Percentiles rank a stretch among this genome's conserved stretches.
Conservation (phyloP, 2,329 filamentous ascomycete genomes). For the Colletotrichum incanum region DNA sequence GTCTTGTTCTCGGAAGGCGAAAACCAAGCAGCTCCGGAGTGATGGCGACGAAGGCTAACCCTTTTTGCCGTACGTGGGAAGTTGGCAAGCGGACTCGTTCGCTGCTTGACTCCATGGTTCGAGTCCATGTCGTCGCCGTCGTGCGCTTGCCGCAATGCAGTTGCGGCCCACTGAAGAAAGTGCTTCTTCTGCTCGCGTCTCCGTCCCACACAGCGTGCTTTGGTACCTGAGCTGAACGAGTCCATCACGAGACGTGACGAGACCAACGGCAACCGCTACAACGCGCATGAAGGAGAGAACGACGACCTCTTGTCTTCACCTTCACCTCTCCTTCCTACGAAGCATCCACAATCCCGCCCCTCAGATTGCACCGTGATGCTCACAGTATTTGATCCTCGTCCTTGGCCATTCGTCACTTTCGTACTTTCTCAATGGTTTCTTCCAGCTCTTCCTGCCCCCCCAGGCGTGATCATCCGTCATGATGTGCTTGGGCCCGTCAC, state of each 20-base stretch:
- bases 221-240: background rate
- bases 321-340: background rate
- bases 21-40: background rate
- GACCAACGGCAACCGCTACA: background rate
- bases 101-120: background rate
- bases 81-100: background rate
- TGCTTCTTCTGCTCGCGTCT: background rate
- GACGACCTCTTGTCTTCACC: background rate
- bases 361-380: background rate
- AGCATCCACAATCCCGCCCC: background rate
- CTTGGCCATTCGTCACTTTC: background rate
- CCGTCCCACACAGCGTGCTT: background rate
- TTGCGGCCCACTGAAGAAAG: conserved; percentile 33
- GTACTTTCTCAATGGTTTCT: background rate
- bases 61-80: background rate
- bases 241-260: background rate
- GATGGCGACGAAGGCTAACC: background rate
- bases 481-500: conserved; percentile 29
- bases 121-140: background rate
- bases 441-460: background rate
- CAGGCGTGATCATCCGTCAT: background rate
- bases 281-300: background rate
- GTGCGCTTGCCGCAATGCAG: conserved; percentile 11
- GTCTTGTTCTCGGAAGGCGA: background rate
- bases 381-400: background rate